A percentile compares a stretch with the other conserved stretches of the same genome.
Evolutionary conservation across 169 alveolate species (phyloP).

Genomic region (Eimeria sp.): DNA sequence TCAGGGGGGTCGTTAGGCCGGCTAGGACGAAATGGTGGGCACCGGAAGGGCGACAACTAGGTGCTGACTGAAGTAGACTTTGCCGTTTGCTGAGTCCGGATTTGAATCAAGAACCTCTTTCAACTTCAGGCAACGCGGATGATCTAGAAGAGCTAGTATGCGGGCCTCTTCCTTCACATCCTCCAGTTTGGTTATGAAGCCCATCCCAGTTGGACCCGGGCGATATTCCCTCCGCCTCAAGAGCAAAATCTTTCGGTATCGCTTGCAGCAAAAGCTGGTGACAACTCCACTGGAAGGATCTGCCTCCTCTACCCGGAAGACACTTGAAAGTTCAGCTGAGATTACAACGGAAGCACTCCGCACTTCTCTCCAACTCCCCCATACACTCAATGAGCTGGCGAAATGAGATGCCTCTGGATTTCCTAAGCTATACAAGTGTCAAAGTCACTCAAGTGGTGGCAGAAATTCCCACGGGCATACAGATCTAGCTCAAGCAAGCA

Average conservation of each 20-base stretch:
- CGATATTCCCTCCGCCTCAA: conserved; percentile 69
- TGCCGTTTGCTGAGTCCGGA: conserved; percentile 60
- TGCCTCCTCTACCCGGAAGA: conserved; percentile 63
- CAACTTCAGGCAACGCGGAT: conserved; percentile 70
- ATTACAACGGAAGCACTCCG: background rate
- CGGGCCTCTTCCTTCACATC: conserved; percentile 75
- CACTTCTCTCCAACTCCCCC: background rate
- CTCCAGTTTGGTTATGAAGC: conserved; percentile 59
- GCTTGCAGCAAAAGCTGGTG: conserved; percentile 73
- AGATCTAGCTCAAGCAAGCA: background rate
- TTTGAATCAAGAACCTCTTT: conserved; percentile 51
- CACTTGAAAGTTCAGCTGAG: conserved; percentile 74
- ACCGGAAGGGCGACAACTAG: background rate
- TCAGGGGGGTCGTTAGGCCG: too few species aligned
- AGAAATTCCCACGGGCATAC: background rate
- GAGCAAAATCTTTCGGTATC: conserved; percentile 74
- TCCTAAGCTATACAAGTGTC: background rate
- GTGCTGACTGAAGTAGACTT: conserved; percentile 72
- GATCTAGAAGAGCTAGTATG: conserved; percentile 55
- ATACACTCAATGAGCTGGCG: background rate
- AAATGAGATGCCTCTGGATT: background rate
- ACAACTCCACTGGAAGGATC: conserved; percentile 50
- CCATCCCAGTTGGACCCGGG: conserved; percentile 66
- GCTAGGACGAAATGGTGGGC: background rate
- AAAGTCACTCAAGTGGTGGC: background rate